Base-by-base conservation (phyloP, 192 early-diverging fungal species). In the Backusella tarrabulga region DNA sequence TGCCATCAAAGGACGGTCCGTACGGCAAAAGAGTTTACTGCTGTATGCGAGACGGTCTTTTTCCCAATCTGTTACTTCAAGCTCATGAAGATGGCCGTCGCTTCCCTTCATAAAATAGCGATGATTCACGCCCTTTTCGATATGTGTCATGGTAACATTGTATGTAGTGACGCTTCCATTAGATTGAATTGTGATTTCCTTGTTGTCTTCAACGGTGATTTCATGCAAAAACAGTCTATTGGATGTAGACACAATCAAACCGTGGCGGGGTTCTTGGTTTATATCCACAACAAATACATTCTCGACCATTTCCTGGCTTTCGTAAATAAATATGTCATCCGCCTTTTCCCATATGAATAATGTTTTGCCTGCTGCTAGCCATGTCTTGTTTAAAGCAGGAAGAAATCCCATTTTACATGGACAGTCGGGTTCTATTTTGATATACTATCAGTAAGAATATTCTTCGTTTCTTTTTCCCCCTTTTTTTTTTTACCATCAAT, bases 401-500 rank as follows among this genome's bases (percentile, higher is more conserved):
- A 72, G 29, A 50, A 72, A 72, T 21, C 71, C 42, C 71, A 72
- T 72, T 50, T 72, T 72, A 72, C 44, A 72, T 29, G 56, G 56
- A 63, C 56, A 63, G 56, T 60, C 56, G 23, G 56, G 56, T 8
- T 60, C 56, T 60, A 26, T 17, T 14, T 2, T 44, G 14, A 17
- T 44, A 9, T 12, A 8, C 1, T 40, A 40, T 40, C 38, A 54
- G n/a, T 14, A 44, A 44, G 42, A 5, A 3, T 12, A 4, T 17
- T 44, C 15, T 44, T 44, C 3, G 15, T 42, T 42, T 42, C 14
- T 42, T 14, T 14, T 42, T 3, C 3, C 1, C 2, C 2, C 14
- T 56, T 23, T 23, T 26, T 63, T 29, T 3, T 60, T 60, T 60
- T 60, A 60, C 54, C 54, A 12, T 60, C 54, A 26, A 60, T 60